Evolutionary conservation across 106 monocot genomes (phyloP).

Genomic region (Platanthera zijinensis): DNA sequence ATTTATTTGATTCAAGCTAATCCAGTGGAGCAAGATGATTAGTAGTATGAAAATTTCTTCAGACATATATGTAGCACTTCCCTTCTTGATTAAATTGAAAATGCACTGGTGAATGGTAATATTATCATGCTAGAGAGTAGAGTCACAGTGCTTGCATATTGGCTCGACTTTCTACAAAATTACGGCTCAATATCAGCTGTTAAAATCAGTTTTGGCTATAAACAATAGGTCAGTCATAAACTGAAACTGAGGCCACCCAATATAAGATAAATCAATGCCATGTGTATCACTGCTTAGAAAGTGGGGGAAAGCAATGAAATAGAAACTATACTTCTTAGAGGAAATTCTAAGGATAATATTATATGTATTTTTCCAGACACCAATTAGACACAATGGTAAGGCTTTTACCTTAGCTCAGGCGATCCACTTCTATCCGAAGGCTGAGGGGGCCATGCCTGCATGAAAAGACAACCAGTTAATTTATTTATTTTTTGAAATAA

Average conservation of each 20-base stretch:
- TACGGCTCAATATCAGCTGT: no score
- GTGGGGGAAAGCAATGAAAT: neutral
- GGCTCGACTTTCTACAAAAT: no score
- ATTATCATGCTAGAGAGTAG: no score
- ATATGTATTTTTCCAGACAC: neutral
- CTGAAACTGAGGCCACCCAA: no score
- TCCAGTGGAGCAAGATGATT: neutral
- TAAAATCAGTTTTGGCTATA: no score
- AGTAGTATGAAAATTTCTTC: no score
- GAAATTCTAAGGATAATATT: neutral
- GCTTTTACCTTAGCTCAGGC: constrained; percentile 1
- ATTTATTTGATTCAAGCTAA: neutral
- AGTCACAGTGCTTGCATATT: no score
- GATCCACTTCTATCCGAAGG: neutral
- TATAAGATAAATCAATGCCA: neutral
- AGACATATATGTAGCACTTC: no score
- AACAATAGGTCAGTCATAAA: no score
- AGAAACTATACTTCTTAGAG: neutral
- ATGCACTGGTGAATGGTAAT: no score
- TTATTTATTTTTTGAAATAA: neutral
- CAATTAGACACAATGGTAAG: neutral
- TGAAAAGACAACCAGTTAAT: neutral
- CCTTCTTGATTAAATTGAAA: no score
- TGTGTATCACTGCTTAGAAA: neutral
- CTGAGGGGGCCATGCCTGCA: neutral